Conservation (phyloP, 768 basidiomycete genomes). For the Austroboletus festivus region DNA sequence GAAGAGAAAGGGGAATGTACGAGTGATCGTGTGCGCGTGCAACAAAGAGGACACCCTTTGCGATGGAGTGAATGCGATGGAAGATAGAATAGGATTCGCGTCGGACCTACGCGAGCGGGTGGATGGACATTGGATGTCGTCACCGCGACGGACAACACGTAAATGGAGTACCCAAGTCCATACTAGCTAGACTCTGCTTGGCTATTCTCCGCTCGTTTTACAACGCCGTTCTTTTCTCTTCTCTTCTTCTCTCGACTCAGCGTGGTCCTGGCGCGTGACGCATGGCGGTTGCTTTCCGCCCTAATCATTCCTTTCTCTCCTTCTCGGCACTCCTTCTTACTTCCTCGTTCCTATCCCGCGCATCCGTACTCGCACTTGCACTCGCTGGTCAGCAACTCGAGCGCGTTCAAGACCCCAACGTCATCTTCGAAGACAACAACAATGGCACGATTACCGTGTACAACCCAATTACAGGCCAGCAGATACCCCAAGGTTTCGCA, state of each 20-base stretch:
- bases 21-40: conserved; percentile 43
- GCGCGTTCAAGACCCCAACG: conserved; percentile 30
- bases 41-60: conserved; percentile 74
- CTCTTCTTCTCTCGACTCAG: conserved; percentile 5
- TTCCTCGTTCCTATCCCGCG: conserved; percentile 4
- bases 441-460: conserved; percentile 43
- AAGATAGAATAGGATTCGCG: conserved; percentile 74
- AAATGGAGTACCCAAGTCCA: too few relatives aligned
- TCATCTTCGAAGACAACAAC: conserved; percentile 20
- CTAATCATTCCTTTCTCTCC: conserved; percentile 13
- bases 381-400: conserved; percentile 14
- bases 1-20: conserved; percentile 33
- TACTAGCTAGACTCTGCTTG: background rate
- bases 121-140: too few relatives aligned
- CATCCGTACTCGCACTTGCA: conserved; percentile 6
- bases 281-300: conserved; percentile 27
- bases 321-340: conserved; percentile 16
- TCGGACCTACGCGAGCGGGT: conserved; percentile 50
- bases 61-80: conserved; percentile 86
- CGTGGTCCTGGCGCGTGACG: conserved; percentile 17
- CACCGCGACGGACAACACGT: too few relatives aligned
- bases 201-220: conserved; percentile 13
- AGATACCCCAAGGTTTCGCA: conserved; percentile 51
- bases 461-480: conserved; percentile 40
- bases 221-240: conserved; percentile 14